Conservation (phyloP, 805 yeast genomes). For the Torulaspora franciscae region DNA sequence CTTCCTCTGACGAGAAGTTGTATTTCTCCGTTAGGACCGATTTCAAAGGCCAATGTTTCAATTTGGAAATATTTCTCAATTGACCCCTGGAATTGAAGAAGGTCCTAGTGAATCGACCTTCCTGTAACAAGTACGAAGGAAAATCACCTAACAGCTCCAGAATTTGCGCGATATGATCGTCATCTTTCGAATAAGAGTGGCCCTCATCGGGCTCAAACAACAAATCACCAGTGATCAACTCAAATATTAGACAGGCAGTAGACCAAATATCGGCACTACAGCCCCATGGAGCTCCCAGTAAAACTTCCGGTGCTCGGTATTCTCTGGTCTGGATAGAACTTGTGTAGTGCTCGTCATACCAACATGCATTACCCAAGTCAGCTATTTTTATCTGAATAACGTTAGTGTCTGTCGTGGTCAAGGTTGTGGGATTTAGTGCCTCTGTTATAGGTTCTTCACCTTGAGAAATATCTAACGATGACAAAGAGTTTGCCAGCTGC, state of each 20-base stretch:
- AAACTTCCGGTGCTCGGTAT: conserved; percentile 85
- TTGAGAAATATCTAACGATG: conserved; percentile 36
- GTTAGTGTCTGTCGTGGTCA: conserved; percentile 39
- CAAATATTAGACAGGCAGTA: conserved; percentile 86
- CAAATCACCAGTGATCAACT: conserved; percentile 89
- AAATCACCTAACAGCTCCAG: conserved; percentile 73
- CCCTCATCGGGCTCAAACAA: conserved; percentile 83
- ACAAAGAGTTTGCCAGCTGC: conserved; percentile 36
- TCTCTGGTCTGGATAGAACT: conserved; percentile 89
- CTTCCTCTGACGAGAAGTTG: conserved; percentile 61
- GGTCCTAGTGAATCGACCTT: conserved; percentile 57
- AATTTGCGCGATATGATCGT: conserved; percentile 94
- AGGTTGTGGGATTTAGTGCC: conserved; percentile 23
- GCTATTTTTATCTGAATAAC: conserved; percentile 80
- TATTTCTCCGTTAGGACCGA: conserved; percentile 84
- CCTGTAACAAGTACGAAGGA: conserved; percentile 53
- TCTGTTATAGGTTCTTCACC: conserved; percentile 11
- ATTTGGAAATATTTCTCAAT: conserved; percentile 68
- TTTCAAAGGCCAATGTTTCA: conserved; percentile 84
- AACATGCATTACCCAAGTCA: conserved; percentile 90
- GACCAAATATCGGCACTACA: conserved; percentile 95
- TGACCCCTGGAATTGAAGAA: conserved; percentile 66
- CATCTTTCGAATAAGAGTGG: conserved; percentile 75
- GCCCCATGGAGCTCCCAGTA: conserved; percentile 85
- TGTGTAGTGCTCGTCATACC: conserved; percentile 74